Conservation (phyloP, 2,329 filamentous ascomycete species). For the Aurifilum marmelostoma region DNA sequence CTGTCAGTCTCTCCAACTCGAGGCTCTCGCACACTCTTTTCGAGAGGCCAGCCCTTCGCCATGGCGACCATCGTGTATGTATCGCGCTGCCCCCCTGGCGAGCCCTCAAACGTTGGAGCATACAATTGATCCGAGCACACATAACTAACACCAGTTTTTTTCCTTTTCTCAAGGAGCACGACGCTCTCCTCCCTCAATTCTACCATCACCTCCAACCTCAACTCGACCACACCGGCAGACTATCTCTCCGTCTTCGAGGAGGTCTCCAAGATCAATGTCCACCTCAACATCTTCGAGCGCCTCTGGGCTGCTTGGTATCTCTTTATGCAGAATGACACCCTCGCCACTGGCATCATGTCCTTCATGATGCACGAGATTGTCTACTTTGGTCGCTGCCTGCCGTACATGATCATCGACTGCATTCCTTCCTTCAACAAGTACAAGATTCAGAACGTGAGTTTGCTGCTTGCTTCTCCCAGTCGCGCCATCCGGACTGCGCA, state of each 20-base stretch:
- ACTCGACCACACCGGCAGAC: constrained; percentile 47
- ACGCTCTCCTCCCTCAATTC: constrained; percentile 48
- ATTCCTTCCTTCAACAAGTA: constrained; percentile 89
- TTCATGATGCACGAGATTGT: constrained; percentile 93
- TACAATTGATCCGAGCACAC: background rate
- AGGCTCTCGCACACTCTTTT: constrained; percentile 10
- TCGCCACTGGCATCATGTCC: constrained; percentile 97
- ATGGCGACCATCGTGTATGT: constrained; percentile 29
- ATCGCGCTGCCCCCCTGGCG: background rate
- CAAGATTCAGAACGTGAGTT: constrained; percentile 85
- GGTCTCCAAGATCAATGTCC: constrained; percentile 74
- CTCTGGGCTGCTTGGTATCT: constrained; percentile 96
- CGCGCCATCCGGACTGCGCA: background rate
- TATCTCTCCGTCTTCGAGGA: constrained; percentile 65
- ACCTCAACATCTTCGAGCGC: constrained; percentile 84
- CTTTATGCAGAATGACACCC: constrained; percentile 96
- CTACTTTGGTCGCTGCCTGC: constrained; percentile 90
- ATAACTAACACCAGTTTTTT: constrained; percentile 5
- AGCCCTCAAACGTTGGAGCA: background rate
- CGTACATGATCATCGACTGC: constrained; percentile 89
- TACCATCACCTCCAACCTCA: constrained; percentile 50
- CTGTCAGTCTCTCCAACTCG: background rate
- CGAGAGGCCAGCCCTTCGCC: constrained; percentile 15
- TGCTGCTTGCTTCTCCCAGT: background rate
- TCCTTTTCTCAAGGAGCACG: constrained; percentile 26